Conservation (phyloP, 768 basidiomycete genomes). For the Omphalotus guepiniiformis region DNA sequence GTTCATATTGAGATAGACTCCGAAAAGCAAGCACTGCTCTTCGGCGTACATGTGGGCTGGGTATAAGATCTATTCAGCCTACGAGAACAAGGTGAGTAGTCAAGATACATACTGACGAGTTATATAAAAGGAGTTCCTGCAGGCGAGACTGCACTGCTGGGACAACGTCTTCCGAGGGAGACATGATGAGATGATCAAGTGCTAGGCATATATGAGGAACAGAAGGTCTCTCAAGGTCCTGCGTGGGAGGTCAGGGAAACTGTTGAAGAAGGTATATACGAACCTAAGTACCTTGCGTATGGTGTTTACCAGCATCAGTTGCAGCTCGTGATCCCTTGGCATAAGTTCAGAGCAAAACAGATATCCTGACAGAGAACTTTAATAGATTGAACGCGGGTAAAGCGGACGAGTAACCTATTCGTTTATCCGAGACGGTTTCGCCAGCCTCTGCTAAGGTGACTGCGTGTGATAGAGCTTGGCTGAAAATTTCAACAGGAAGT, state of each 20-base stretch:
- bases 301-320: constrained; percentile 84
- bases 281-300: constrained; percentile 81
- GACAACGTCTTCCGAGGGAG: constrained; percentile 61
- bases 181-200: constrained; percentile 61
- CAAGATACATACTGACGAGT: constrained; percentile 64
- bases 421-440: constrained; percentile 52
- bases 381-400: not conserved
- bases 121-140: constrained; percentile 62
- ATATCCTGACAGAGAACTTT: constrained; percentile 50
- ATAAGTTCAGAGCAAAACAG: constrained; percentile 74
- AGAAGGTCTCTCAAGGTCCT: constrained; percentile 69
- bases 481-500: constrained; percentile 41
- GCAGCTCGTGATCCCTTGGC: constrained; percentile 62
- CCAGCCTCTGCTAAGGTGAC: constrained; percentile 75
- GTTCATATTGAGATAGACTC: constrained; percentile 42
- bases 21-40: constrained; percentile 59
- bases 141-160: constrained; percentile 72
- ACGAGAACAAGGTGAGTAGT: not conserved
- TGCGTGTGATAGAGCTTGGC: constrained; percentile 74
- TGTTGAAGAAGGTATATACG: too few relatives aligned
- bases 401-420: constrained; percentile 44
- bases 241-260: too few relatives aligned
- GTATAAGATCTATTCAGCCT: not conserved
- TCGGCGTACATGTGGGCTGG: constrained; percentile 55
- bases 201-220: constrained; percentile 64